These are phyloP conservation scores for Iris macrosiphon DNA, from an alignment of 106 monocot genomes.

Conservation along the genomic window DNA sequence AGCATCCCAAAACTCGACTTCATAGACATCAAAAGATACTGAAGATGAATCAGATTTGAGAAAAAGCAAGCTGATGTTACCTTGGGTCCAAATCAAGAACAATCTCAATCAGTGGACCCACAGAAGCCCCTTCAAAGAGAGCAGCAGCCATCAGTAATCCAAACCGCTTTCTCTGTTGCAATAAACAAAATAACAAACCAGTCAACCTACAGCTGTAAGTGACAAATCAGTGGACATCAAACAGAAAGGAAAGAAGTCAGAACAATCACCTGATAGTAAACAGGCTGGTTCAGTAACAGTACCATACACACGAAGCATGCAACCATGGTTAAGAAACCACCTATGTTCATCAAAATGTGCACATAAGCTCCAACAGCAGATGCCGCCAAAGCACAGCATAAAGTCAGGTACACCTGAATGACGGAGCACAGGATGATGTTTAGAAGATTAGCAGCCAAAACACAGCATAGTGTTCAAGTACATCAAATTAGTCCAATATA, in stretches of 20 bases:
- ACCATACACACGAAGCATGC: slow-evolving; percentile 25
- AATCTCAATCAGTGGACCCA: slow-evolving; percentile 66
- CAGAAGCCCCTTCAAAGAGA: slow-evolving; percentile 58
- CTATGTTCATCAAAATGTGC: slow-evolving; percentile 55
- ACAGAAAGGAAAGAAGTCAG: too few species aligned
- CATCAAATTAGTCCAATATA: too few species aligned
- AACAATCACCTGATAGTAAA: slow-evolving; percentile 33
- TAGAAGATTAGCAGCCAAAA: too few species aligned
- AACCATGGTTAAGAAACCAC: slow-evolving; percentile 45
- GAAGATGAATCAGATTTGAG: too few species aligned
- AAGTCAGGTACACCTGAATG: slow-evolving; percentile 69
- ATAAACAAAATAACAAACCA: too few species aligned
- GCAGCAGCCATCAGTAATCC: slow-evolving; percentile 59
- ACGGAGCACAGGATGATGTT: too few species aligned
- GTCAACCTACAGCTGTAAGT: too few species aligned
- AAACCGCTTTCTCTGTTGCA: slow-evolving; percentile 56
- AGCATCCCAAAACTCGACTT: too few species aligned
- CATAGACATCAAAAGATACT: too few species aligned
- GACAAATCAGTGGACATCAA: too few species aligned
- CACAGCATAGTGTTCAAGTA: too few species aligned
- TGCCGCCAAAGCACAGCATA: slow-evolving; percentile 51
- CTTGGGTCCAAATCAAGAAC: slow-evolving; percentile 70
- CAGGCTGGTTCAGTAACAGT: slow-evolving; percentile 25
- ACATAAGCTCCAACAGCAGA: slow-evolving; percentile 61
- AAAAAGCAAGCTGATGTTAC: too few species aligned